Base-by-base conservation (phyloP, 2,329 filamentous ascomycete genomes). In the Didymosphaeria variabile region DNA sequence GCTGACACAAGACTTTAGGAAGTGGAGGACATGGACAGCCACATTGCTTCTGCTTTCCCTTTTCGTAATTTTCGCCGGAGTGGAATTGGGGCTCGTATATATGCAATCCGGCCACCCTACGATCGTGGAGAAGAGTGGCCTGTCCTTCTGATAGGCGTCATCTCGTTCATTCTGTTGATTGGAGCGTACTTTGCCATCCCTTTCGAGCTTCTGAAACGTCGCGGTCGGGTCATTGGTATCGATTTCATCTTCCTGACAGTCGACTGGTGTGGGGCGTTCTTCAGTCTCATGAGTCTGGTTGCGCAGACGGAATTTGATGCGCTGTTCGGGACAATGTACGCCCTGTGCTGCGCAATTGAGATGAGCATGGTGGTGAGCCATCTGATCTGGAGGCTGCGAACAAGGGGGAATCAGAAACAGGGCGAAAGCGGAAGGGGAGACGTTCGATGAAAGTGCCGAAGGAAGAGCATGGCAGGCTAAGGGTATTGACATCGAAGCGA, bases 211-310 rank as follows among this genome's bases (percentile, higher is more conserved):
- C 85, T 83, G 80, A 88, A 88, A 72, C 79, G 86, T 17, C 79
- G 81, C 38, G 87, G 87, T 0, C 80, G 86, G 9, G 86, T 89
- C 1, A 79, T 88, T 23, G 87, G 87, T 0, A 83, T 88, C 56
- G 87, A 82, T 55, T 83, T 81, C 68, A 66, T 86, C 0, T 90
- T 90, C 65, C 70, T 89, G 5, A 71, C 76, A 0, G 85, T 88
- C 66, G 87, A 90, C 67, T 87, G 83, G 65, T 68, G 80, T 1
- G 87, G 87, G 0, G 87, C 86, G 0, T 81, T 89, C 55, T 88
- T 89, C 71, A 88, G 86, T 0, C 80, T 89, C 15, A 82, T 89
- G 79, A 84, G 86, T 0, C 73, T 88, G 5, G 86, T 84, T 42
- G 85, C 83, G 0, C 86, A 89, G 65, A 80, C 82, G 12, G 82